Conservation (phyloP, 2,329 filamentous ascomycete genomes). For the Blumeriella jaapii region DNA sequence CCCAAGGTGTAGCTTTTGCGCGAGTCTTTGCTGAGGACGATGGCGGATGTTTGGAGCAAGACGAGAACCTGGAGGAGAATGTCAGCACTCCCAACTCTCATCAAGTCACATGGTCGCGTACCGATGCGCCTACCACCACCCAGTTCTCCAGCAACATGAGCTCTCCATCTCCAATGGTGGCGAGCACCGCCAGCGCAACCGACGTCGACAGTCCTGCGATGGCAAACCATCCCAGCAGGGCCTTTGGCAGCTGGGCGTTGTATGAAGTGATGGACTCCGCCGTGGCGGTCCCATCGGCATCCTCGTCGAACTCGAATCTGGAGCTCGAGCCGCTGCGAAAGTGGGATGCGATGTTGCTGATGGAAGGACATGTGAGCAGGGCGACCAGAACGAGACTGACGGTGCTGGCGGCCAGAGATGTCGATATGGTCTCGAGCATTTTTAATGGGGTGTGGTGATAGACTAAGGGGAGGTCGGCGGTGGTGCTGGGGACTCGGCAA, state of each 20-base stretch:
- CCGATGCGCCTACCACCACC: constrained; percentile 51
- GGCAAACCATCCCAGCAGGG: constrained; percentile 42
- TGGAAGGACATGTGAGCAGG: constrained; percentile 30
- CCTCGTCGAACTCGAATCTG: constrained; percentile 41
- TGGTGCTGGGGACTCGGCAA: not conserved
- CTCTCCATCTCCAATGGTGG: constrained; percentile 31
- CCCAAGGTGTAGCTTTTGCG: constrained; percentile 43
- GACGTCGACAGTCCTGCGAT: constrained; percentile 42
- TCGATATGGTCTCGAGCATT: constrained; percentile 47
- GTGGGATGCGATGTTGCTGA: constrained; percentile 28
- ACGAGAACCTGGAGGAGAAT: constrained; percentile 37
- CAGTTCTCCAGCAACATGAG: constrained; percentile 42
- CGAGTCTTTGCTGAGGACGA: constrained; percentile 39
- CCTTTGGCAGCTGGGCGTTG: constrained; percentile 47
- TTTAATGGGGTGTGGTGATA: constrained; percentile 27
- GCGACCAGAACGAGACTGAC: constrained; percentile 28
- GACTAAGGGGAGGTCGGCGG: too few relatives aligned
- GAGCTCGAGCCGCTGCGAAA: constrained; percentile 22
- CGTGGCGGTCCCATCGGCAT: constrained; percentile 58
- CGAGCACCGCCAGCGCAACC: constrained; percentile 43
- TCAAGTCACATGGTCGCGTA: constrained; percentile 32
- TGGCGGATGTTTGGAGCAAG: constrained; percentile 38
- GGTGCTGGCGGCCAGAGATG: constrained; percentile 17
- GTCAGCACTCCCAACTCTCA: constrained; percentile 10
- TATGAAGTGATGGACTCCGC: constrained; percentile 50